Base-by-base conservation (phyloP, 768 basidiomycete species). In the Xanthoconium stramineum region DNA sequence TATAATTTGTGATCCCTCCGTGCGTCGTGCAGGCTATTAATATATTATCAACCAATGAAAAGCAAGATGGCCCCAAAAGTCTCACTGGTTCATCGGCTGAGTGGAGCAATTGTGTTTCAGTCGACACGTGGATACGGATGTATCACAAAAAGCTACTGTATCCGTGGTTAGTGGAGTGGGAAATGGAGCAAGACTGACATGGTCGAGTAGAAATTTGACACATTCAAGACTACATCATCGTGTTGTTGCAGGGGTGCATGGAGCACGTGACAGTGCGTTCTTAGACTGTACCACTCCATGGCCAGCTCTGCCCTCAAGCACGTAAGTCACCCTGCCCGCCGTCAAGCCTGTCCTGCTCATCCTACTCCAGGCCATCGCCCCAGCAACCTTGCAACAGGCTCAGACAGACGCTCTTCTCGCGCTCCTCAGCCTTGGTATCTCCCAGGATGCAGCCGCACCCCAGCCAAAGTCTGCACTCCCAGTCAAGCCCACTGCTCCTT, bases 331-430 rank as follows among this genome's bases (percentile, higher is more conserved):
- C n/a, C 39, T 11, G 42, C n/a, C 32, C 46, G 15, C 6, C 28
- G 37, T 35, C 24, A 15, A 2, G 14, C 14, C 12, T 4, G 39
- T 59, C 58, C 47, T 52, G n/a, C 47, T 77, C 73, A 72, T 52
- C 71, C 69, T 62, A 61, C 63, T 32, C 50, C 58, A 80, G 67
- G 73, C 70, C 35, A 71, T 75, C 48, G 66, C 81, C 10, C 68
- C 80, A 40, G 68, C 76, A 44, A 90, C 92, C 3, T 80, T 99
- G 46, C 93, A 97, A 64, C 87, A 93, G 69, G 81, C 86, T 5
- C 97, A 98, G 74, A 94, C 93, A 14, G 79, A 82, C 59, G 89
- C 94, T 3, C 78, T 99, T 37, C 81, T 95, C 29, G 80, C 86
- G 14, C 76, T 99, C 30, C 84, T 99, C 61, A 95, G 92, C 70